Evolutionary conservation across 2,329 filamentous ascomycete genomes (phyloP).

Genomic region (Waltergamsia citrina): DNA sequence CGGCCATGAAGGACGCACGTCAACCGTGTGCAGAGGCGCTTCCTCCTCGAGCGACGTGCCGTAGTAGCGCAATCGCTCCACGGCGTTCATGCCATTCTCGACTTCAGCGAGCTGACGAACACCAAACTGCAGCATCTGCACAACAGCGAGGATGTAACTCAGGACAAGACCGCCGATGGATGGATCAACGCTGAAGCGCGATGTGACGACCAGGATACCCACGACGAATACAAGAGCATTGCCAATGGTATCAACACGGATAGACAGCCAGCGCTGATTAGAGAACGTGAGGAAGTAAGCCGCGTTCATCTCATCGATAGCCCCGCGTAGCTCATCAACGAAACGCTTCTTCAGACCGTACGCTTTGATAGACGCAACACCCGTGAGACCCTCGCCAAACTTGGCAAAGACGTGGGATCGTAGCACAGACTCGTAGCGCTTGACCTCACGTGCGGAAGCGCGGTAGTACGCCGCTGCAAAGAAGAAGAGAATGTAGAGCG

Average conservation of each 20-base stretch:
- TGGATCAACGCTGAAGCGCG: slow-evolving; percentile 74
- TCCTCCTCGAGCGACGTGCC: slow-evolving; percentile 82
- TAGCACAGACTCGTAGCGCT: slow-evolving; percentile 84
- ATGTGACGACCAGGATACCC: slow-evolving; percentile 85
- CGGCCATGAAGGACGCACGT: slow-evolving; percentile 72
- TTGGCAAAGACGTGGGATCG: slow-evolving; percentile 83
- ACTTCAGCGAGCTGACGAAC: slow-evolving; percentile 91
- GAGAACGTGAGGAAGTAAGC: slow-evolving; percentile 94
- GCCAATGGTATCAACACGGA: slow-evolving; percentile 77
- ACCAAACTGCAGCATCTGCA: slow-evolving; percentile 93
- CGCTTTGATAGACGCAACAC: slow-evolving; percentile 77
- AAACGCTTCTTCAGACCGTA: slow-evolving; percentile 79
- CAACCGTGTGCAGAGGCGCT: slow-evolving; percentile 67
- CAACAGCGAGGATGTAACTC: slow-evolving; percentile 86
- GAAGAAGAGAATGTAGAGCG: slow-evolving; percentile 67
- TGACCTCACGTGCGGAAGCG: slow-evolving; percentile 84
- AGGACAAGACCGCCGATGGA: slow-evolving; percentile 82
- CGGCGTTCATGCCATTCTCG: slow-evolving; percentile 96
- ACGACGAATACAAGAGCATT: slow-evolving; percentile 79
- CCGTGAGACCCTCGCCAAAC: slow-evolving; percentile 81
- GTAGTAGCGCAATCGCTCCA: slow-evolving; percentile 86
- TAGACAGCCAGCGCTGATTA: slow-evolving; percentile 87
- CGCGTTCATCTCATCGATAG: slow-evolving; percentile 86
- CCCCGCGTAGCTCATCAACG: slow-evolving; percentile 53
- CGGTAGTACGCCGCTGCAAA: slow-evolving; percentile 83